Evolutionary conservation across 495 filamentous ascomycete genomes (phyloP).

Genomic region (Penicillium crystallinum): DNA sequence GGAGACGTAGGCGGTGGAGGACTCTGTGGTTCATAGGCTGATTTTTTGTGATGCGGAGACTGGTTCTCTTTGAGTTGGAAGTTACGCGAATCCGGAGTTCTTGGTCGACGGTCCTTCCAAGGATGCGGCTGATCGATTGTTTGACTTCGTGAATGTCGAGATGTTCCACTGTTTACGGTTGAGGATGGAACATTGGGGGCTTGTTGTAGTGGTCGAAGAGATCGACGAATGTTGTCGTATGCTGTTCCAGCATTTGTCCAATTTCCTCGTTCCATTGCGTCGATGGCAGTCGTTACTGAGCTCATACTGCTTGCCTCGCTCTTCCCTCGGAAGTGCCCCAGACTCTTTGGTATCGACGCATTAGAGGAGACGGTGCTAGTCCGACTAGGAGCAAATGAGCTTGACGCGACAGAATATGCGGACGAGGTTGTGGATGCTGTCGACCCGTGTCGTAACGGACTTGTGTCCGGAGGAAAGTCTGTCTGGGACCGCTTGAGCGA

Average conservation of each 20-base stretch:
- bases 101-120: conserved; percentile 32
- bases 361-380: conserved; percentile 75
- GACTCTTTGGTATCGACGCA: conserved; percentile 51
- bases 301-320: conserved; percentile 59
- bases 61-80: conserved; percentile 31
- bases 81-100: conserved; percentile 28
- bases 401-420: conserved; percentile 65
- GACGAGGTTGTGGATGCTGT: conserved; percentile 76
- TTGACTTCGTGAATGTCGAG: conserved; percentile 41
- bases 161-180: conserved; percentile 21
- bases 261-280: conserved; percentile 10
- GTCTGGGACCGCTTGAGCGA: conserved; percentile 60
- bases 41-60: conserved; percentile 22
- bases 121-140: conserved; percentile 37
- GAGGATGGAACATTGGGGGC: conserved; percentile 50
- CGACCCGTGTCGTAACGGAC: conserved; percentile 66
- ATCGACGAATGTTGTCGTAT: conserved; percentile 71
- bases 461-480: conserved; percentile 55
- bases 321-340: conserved; percentile 68
- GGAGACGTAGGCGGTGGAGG: conserved; percentile 33
- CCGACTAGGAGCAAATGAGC: conserved; percentile 60
- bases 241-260: conserved; percentile 47
- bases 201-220: conserved; percentile 71
- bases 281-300: conserved; percentile 34
- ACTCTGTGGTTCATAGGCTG: conserved; percentile 21